A percentile compares a stretch with the other conserved stretches of the same genome.
Conservation (phyloP, 2,329 filamentous ascomycete species). For the Trichothecium roseum region DNA sequence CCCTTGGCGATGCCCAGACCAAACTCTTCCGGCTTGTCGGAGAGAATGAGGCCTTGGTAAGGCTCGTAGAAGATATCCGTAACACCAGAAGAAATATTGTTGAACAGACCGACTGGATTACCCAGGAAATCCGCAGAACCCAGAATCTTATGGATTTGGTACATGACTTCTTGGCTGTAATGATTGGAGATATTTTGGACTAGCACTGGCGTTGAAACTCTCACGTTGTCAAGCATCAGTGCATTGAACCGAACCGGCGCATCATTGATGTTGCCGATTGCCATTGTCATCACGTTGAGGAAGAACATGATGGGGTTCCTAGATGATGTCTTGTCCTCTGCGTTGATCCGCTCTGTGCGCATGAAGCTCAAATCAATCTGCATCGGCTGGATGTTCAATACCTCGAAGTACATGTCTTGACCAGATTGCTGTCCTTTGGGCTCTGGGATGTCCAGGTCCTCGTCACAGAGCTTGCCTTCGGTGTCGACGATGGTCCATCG, state of each 20-base stretch:
- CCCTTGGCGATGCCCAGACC: conserved; percentile 94
- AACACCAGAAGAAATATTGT: conserved; percentile 93
- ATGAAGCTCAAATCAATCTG: conserved; percentile 96
- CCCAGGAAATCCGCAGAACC: conserved; percentile 96
- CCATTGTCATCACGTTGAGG: conserved; percentile 98
- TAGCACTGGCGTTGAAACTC: conserved; percentile 76
- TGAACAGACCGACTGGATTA: conserved; percentile 95
- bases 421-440: conserved; percentile 74
- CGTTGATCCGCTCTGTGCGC: conserved; percentile 90
- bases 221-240: conserved; percentile 86
- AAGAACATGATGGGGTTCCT: conserved; percentile 97
- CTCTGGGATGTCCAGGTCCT: conserved; percentile 83
- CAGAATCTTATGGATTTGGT: conserved; percentile 94
- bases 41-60: conserved; percentile 94
- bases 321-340: conserved; percentile 84
- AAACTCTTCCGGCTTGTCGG: conserved; percentile 88
- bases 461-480: conserved; percentile 80
- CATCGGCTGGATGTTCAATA: conserved; percentile 95
- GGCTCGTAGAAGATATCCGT: conserved; percentile 99
- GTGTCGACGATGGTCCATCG: conserved; percentile 61
- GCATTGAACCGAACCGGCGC: conserved; percentile 90
- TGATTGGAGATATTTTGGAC: conserved; percentile 83
- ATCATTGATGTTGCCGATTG: conserved; percentile 97
- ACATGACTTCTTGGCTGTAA: conserved; percentile 92
- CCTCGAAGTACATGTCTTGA: conserved; percentile 95